Base-by-base conservation (phyloP, 805 yeast species). In the Grigorovia humatica region DNA sequence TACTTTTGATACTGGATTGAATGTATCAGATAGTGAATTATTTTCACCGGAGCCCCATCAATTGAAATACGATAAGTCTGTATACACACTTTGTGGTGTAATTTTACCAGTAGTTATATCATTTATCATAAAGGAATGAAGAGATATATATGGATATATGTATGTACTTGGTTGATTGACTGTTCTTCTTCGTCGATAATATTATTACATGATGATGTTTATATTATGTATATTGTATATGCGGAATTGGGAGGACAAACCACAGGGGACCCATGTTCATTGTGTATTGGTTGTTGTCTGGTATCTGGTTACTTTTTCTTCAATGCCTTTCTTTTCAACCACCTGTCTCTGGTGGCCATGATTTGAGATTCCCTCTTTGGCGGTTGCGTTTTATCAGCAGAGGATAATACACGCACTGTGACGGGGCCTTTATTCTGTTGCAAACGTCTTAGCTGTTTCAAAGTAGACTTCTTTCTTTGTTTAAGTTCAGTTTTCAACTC, bases 361-460 rank as follows among this genome's bases (percentile, higher is more conserved):
- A 66, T 56, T 12, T 54, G 40, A 9, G 51, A 30, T 47, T 65
- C 69, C 48, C 51, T 59, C 48, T 59, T 64, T 45, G 70, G 70
- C 8, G 70, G 67, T 62, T 64, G 50, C 8, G 57, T 47, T 17
- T 53, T 59, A 6, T 49, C 19, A 8, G 53, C 44, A 9, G 58
- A 41, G 5, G 61, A 46, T 44, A 74, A 50, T 9, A 74, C 62
- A 44, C 63, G 63, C 12, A 75, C 75, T 43, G 62, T 69, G 29
- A 75, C 74, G 1, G 75, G 74, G 1, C 78, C 79, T 49, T 68
- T 70, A 44, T 64, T 64, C 40, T 59, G 38, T 54, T 4, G 61
- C 51, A 2, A 57, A 62, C 49, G 61, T 48, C 68, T 71, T 52
- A 64, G 46, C 29, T 52, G 57, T 48, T 64, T 64, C n/a, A 70